Evolutionary conservation across 2,329 filamentous ascomycete species (phyloP), one percentile per base, ranked within the genome.

Genomic region (Colletotrichum neosansevieriae): DNA sequence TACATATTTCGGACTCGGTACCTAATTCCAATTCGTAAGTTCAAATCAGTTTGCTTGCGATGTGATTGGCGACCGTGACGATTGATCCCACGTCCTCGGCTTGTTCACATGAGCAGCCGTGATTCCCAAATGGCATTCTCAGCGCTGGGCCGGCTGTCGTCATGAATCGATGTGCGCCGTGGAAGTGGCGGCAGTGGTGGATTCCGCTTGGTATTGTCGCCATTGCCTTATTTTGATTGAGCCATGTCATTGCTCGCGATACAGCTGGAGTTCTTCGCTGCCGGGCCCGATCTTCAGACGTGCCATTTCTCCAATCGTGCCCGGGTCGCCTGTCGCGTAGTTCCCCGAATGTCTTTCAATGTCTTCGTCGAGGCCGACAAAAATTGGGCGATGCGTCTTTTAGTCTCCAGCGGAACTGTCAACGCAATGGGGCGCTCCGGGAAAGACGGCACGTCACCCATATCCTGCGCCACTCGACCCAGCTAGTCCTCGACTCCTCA

Each of bases 391-490:
- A 32, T n/a, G 24, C 32, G 21, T 32, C 29, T 51, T 51, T 51
- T 32, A 51, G 32, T 32, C 21, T 34, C 49, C 49, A 12, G n/a
- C 49, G 11, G 36, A 10, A 32, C 29, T 17, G 24, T 19, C 24
- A 51, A 17, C 49, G 21, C n/a, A 36, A 54, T 54, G 51, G 51
- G 51, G 2, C 51, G 17, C 34, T 45, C n/a, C 32, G 51, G 51
- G 51, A 54, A 54, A 54, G 24, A 38, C 51, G 51, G 34, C 51
- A 54, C 34, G 21, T 54, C 10, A n/a, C 34, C 51, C 61, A 69
- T 63, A 12, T 2, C 15, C 21, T 34, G 29, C 50, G 58, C 47
- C 32, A 47, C 44, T 54, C 3, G 13, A 19, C 44, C 13, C 19
- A 53, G 24, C 29, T 64, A 29, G 45, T n/a, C n/a, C n/a, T n/a